Evolutionary conservation across 2,329 filamentous ascomycete species (phyloP).

Genomic region (Bipolaris cookei): DNA sequence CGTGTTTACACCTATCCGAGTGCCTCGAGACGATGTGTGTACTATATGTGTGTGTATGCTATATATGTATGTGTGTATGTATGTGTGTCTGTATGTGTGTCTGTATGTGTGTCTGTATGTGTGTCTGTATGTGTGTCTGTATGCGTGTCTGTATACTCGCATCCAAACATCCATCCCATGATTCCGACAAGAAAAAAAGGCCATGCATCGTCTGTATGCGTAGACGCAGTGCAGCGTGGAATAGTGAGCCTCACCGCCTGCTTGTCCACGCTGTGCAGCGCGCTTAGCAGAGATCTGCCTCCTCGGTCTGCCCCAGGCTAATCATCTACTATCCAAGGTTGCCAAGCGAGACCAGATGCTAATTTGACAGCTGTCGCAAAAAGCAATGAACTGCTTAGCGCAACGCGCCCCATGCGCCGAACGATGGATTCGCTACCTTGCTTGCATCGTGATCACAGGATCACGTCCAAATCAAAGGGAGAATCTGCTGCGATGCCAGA

Average conservation of each 20-base stretch:
- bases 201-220: neutral
- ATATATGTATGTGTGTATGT: too few relatives aligned
- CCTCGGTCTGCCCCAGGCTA: conserved; percentile 4
- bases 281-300: conserved; percentile 5
- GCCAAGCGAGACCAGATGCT: conserved; percentile 8
- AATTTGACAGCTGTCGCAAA: conserved; percentile 18
- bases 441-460: conserved; percentile 11
- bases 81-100: too few relatives aligned
- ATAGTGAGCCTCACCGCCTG: conserved; percentile 11
- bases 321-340: conserved; percentile 1
- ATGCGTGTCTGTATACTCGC: too few relatives aligned
- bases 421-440: conserved; percentile 21
- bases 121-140: too few relatives aligned
- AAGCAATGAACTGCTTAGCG: conserved; percentile 17
- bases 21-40: neutral
- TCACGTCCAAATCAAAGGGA: conserved; percentile 19
- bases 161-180: too few relatives aligned
- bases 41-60: too few relatives aligned
- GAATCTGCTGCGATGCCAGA: conserved; percentile 15
- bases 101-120: neutral
- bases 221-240: neutral
- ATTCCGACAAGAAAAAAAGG: neutral
- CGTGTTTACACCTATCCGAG: neutral
- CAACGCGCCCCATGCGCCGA: conserved; percentile 22
- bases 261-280: neutral